phyloP scores from a whole-genome alignment of 2,329 filamentous ascomycete species.

The Phaeosphaeriaceae sp. region DNA sequence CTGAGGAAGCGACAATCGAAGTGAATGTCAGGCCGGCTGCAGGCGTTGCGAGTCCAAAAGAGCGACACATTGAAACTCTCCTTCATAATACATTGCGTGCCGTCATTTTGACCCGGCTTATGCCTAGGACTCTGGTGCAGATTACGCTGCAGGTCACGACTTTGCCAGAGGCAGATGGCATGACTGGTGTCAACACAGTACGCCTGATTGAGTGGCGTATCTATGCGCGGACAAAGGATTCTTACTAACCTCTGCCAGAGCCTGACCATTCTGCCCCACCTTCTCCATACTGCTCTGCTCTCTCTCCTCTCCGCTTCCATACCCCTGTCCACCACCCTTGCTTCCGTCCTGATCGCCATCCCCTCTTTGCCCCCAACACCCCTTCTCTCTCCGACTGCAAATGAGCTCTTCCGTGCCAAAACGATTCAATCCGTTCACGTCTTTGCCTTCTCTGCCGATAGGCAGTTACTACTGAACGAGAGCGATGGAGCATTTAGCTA shows the following conservation, averaged over 20 bases:
- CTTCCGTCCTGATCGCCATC: slow-evolving; percentile 82
- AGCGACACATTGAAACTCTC: slow-evolving; percentile 79
- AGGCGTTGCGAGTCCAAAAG: slow-evolving; percentile 67
- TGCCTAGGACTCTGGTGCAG: slow-evolving; percentile 79
- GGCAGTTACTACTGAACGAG: slow-evolving; percentile 77
- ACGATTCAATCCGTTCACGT: slow-evolving; percentile 86
- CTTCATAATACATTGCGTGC: slow-evolving; percentile 75
- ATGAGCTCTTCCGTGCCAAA: slow-evolving; percentile 65
- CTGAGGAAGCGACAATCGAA: slow-evolving; percentile 89
- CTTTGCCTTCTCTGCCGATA: slow-evolving; percentile 73
- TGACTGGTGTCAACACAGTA: slow-evolving; percentile 67
- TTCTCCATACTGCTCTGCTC: slow-evolving; percentile 83
- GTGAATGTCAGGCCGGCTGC: slow-evolving; percentile 86
- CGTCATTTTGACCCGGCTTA: slow-evolving; percentile 75
- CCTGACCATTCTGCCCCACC: slow-evolving; percentile 77
- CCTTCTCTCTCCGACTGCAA: slow-evolving; percentile 63
- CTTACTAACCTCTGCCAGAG: slow-evolving; percentile 59
- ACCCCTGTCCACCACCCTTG: slow-evolving; percentile 76
- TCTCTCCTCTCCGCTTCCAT: slow-evolving; percentile 83
- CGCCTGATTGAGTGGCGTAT: too few species aligned
- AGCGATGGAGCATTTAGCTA: slow-evolving; percentile 81
- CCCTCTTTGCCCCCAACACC: slow-evolving; percentile 61
- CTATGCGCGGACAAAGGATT: slow-evolving; percentile 12
- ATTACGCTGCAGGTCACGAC: slow-evolving; percentile 78
- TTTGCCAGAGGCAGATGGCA: slow-evolving; percentile 70